phyloP scores from a whole-genome alignment of 1,284 basidiomycete species.

The Sutorius eximius region DNA sequence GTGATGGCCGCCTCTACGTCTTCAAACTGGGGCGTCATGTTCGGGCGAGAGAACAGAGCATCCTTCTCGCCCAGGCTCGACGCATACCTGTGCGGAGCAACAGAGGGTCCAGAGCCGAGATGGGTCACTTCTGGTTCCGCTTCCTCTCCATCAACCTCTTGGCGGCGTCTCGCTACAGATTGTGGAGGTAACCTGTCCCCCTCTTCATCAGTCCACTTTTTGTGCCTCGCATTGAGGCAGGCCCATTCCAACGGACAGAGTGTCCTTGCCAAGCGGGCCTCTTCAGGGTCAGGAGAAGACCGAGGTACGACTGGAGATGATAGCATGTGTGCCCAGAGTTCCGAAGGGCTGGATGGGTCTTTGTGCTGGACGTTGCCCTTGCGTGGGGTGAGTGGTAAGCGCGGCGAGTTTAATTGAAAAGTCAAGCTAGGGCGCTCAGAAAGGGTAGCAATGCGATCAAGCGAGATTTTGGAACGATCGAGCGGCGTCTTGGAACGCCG shows the following conservation, averaged over 20 bases:
- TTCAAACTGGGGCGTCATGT: constrained; percentile 21
- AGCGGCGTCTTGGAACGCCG: constrained; percentile 16
- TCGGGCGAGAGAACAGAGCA: not conserved
- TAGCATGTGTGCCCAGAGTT: constrained; percentile 44
- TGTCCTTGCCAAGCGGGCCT: constrained; percentile 34
- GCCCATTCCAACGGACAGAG: constrained; percentile 48
- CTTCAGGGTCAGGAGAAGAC: constrained; percentile 37
- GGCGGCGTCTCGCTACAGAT: constrained; percentile 4
- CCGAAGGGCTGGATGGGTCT: constrained; percentile 10
- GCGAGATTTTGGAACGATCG: constrained; percentile 35
- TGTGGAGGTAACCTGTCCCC: constrained; percentile 12
- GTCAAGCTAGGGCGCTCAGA: constrained; percentile 37
- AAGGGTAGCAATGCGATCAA: constrained; percentile 43
- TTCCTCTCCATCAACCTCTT: constrained; percentile 24
- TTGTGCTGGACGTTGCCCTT: constrained; percentile 14
- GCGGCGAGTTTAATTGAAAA: constrained; percentile 13
- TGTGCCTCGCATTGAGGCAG: constrained; percentile 44
- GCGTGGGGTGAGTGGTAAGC: constrained; percentile 35
- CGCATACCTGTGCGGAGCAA: constrained; percentile 1
- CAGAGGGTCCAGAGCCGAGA: constrained; percentile 5
- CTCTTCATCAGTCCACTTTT: constrained; percentile 34
- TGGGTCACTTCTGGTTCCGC: constrained; percentile 30
- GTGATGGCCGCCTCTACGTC: constrained; percentile 49
- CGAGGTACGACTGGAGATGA: constrained; percentile 42
- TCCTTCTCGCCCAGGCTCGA: not conserved